Base-by-base conservation (phyloP, 2,329 filamentous ascomycete species). In the Aureobasidium sp. region DNA sequence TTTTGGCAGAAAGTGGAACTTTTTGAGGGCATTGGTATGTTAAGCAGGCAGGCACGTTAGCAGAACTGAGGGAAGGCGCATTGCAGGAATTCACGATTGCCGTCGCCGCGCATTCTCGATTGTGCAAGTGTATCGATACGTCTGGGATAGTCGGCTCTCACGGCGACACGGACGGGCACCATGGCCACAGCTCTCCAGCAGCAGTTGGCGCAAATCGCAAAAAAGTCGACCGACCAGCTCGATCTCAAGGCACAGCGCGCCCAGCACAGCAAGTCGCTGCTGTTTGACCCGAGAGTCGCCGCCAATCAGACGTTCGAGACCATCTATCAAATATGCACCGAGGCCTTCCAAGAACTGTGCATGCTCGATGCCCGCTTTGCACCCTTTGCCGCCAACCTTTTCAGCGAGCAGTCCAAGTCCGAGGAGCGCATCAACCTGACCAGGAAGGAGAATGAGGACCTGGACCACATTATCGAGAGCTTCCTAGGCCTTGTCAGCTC, bases 161-260 rank as follows among this genome's bases (percentile, higher is more conserved):
- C 37, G 45, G 45, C 34, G 45, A 49, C 45, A 37, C 1, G 8
- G 12, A 30, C 6, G 32, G 47, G 47, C 35, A 56, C 37, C 44
- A 95, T 94, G 89, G 79, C 85, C 63, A 88, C 90, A 57, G 85
- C 88, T 66, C 85, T 99, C 62, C 87, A 91, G 72, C 84, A 88
- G 74, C 94, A 98, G 79, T 77, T 99, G 75, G 88, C 90, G 76
- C 84, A 88, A 68, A 90, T 98, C 67, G 88, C 90, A 62, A 84
- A 86, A 60, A 88, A 87, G 65, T 95, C 89, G 63, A 95, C 90
- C 62, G 85, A 90, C 67, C 86, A 91, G 61, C 81, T 97, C 64
- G 88, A 97, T 68, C 79, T 95, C 62, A 95, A 94, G 72, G 88
- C 90, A 64, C 90, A 96, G 73, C 91, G 90, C 71, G 82, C 86